These are phyloP conservation scores for Amyloporia xantha DNA, from an alignment of 768 basidiomycete genomes.

Conservation along the genomic window DNA sequence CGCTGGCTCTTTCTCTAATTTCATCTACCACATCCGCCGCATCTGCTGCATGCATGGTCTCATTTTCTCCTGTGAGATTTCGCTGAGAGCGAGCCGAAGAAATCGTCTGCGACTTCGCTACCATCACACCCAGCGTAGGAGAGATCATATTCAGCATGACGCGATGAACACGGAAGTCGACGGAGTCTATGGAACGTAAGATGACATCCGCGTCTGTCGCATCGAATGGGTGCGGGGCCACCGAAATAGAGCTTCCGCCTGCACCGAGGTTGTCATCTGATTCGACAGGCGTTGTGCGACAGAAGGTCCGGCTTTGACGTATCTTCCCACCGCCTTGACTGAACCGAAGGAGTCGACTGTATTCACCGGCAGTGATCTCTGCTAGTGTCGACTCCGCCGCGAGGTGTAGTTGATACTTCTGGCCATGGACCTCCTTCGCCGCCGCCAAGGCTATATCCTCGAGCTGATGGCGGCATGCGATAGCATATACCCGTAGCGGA, in stretches of 20 bases:
- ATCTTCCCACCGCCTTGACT: not conserved
- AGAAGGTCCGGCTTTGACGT: not conserved
- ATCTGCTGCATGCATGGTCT: not conserved
- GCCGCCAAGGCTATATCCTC: constrained; percentile 7
- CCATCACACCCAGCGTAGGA: constrained; percentile 10
- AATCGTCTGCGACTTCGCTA: not conserved
- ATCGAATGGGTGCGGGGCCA: constrained; percentile 7
- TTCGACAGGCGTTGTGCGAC: not conserved
- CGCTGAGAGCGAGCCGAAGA: no score
- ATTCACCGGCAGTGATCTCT: constrained; percentile 10
- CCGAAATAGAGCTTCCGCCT: not conserved
- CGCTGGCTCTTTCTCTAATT: no score
- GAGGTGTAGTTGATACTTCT: no score
- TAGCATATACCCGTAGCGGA: constrained; percentile 3
- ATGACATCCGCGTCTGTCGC: constrained; percentile 8
- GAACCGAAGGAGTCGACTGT: constrained; percentile 10
- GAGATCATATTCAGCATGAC: constrained; percentile 9
- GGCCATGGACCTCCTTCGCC: constrained; percentile 7
- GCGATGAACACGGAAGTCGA: constrained; percentile 11
- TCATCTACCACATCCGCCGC: no score
- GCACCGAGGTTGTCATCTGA: not conserved
- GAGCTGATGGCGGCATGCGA: constrained; percentile 11
- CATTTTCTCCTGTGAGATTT: no score
- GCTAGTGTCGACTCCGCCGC: constrained; percentile 1
- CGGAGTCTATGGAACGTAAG: constrained; percentile 9